phyloP scores from a whole-genome alignment of 768 basidiomycete species.

The Serendipita vermifera region DNA sequence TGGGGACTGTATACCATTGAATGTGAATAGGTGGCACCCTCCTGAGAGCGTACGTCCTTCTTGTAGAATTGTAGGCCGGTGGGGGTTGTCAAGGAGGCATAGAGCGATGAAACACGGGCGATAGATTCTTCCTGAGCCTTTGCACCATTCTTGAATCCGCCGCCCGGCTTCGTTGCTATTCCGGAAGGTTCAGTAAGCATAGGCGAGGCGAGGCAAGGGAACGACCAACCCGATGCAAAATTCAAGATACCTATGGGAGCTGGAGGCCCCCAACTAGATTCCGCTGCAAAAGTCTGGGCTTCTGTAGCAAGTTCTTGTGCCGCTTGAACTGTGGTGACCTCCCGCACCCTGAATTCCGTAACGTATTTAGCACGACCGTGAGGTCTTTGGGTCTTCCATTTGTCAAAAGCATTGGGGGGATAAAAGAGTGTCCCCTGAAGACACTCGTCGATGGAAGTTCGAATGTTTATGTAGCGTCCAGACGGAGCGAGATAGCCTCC shows the following conservation, averaged over 20 bases:
- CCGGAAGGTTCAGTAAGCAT: background rate
- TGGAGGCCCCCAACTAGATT: background rate
- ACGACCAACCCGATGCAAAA: background rate
- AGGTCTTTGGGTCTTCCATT: background rate
- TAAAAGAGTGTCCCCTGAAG: background rate
- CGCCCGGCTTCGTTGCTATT: constrained; percentile 52
- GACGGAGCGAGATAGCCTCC: background rate
- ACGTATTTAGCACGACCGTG: background rate
- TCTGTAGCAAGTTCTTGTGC: background rate
- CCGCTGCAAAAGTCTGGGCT: background rate
- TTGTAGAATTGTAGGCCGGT: constrained; percentile 49
- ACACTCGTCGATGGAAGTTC: background rate
- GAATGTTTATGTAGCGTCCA: background rate
- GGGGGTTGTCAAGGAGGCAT: constrained; percentile 43
- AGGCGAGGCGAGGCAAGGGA: background rate
- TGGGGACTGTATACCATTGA: constrained; percentile 64
- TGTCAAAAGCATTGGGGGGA: background rate
- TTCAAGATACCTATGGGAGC: background rate
- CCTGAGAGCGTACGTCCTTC: constrained; percentile 25
- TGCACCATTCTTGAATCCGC: constrained; percentile 60
- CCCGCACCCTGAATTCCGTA: background rate
- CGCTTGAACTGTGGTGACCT: background rate
- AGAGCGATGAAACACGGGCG: constrained; percentile 62
- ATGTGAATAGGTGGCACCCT: constrained; percentile 56
- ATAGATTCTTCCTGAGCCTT: constrained; percentile 74